These are phyloP conservation scores for Populus tremula DNA, from an alignment of 345 rosid genomes.

Conservation along the genomic window DNA sequence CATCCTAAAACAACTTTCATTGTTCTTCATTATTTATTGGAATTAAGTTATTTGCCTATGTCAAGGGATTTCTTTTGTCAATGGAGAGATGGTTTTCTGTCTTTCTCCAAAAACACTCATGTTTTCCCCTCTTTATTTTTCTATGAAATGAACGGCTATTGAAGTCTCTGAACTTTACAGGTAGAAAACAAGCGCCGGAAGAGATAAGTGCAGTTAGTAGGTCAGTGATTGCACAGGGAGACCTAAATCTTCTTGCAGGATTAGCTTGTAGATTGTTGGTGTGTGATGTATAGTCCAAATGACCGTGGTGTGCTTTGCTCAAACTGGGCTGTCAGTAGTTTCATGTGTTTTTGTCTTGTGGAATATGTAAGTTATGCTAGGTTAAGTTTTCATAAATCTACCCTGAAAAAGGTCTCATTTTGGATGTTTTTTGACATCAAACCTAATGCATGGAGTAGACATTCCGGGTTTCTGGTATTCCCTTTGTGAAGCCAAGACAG, in stretches of 20 bases:
- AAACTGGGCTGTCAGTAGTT: slow-evolving; percentile 21
- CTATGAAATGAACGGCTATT: not conserved
- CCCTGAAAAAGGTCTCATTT: slow-evolving; percentile 1
- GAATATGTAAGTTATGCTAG: not conserved
- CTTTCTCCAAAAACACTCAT: not conserved
- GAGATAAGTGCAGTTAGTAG: slow-evolving; percentile 30
- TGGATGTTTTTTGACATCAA: not conserved
- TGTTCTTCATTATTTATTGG: not conserved
- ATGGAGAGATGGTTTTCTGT: not conserved
- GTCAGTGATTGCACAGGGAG: slow-evolving; percentile 10
- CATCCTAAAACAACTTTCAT: not conserved
- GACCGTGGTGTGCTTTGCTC: slow-evolving; percentile 25
- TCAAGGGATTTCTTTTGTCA: not conserved
- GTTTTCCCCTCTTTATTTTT: not conserved
- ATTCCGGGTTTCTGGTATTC: not conserved
- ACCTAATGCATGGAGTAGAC: not conserved
- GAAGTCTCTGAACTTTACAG: slow-evolving; percentile 33
- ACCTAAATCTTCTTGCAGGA: slow-evolving; percentile 12
- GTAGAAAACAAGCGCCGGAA: slow-evolving; percentile 63
- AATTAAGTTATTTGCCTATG: not conserved
- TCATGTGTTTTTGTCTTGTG: slow-evolving; percentile 5
- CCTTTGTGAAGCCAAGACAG: not conserved
- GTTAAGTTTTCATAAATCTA: not conserved
- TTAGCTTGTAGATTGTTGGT: slow-evolving; percentile 35
- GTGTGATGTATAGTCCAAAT: slow-evolving; percentile 45